These are phyloP conservation scores for Bipolaris sorokiniana DNA, from an alignment of 2,329 filamentous ascomycete genomes.

Conservation along the genomic window DNA sequence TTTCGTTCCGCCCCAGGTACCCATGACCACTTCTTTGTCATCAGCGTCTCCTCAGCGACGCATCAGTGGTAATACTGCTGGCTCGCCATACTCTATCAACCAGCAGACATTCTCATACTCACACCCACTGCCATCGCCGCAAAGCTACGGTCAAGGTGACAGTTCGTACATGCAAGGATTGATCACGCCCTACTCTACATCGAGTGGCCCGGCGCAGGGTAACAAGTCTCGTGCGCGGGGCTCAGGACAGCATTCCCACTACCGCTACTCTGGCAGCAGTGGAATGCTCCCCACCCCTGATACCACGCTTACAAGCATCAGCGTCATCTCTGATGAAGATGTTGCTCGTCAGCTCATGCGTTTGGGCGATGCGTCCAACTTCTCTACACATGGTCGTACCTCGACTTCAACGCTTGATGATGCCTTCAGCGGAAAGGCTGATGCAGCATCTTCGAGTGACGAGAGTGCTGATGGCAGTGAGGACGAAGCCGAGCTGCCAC, in stretches of 20 bases:
- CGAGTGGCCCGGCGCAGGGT: constrained; percentile 41
- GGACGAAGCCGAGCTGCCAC: constrained; percentile 57
- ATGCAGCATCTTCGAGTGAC: constrained; percentile 60
- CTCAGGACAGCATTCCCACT: constrained; percentile 47
- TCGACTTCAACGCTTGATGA: constrained; percentile 94
- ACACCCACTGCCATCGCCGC: constrained; percentile 81
- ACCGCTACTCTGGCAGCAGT: constrained; percentile 57
- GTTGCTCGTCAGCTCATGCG: constrained; percentile 97
- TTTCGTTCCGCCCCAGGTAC: constrained; percentile 81
- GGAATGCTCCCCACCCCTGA: constrained; percentile 86
- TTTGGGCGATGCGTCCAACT: constrained; percentile 89
- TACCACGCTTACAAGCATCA: constrained; percentile 80
- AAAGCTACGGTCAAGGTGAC: constrained; percentile 65
- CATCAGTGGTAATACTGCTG: constrained; percentile 72
- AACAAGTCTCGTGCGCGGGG: constrained; percentile 46
- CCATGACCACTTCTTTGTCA: constrained; percentile 93
- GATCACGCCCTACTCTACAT: constrained; percentile 45
- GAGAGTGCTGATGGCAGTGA: constrained; percentile 76
- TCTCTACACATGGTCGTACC: constrained; percentile 83
- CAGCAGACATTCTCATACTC: constrained; percentile 82
- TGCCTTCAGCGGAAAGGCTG: constrained; percentile 87
- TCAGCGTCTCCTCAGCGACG: constrained; percentile 92
- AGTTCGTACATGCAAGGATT: constrained; percentile 46
- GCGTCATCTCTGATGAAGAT: constrained; percentile 94
- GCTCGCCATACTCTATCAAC: constrained; percentile 74